A percentile compares a stretch with the other conserved stretches of the same genome.
phyloP scores from a whole-genome alignment of 495 filamentous ascomycete genomes.

The Alectoria sarmentosa region DNA sequence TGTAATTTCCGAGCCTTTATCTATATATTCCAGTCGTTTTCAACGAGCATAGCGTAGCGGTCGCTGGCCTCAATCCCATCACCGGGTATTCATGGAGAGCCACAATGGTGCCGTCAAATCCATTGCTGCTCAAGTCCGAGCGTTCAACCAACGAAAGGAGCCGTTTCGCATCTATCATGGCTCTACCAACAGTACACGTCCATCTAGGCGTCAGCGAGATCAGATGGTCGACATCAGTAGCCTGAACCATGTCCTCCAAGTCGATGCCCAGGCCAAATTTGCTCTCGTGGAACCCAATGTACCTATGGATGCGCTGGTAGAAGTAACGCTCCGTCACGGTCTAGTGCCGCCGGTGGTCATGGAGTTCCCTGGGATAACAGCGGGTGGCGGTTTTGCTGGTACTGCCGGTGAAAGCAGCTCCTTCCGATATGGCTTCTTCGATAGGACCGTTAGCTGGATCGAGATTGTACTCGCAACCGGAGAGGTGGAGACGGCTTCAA shows the following conservation, averaged over 20 bases:
- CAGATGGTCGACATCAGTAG: constrained; percentile 48
- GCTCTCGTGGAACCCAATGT: constrained; percentile 49
- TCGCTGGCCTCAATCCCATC: too few species aligned
- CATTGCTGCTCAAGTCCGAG: constrained; percentile 43
- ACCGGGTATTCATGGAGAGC: constrained; percentile 27
- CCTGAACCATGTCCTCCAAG: constrained; percentile 47
- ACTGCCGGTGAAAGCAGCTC: constrained; percentile 48
- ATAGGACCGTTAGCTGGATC: constrained; percentile 40
- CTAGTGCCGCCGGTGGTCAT: constrained; percentile 50
- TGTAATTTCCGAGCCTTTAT: too few species aligned
- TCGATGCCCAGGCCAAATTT: constrained; percentile 38
- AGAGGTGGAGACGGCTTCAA: constrained; percentile 39
- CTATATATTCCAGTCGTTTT: not conserved
- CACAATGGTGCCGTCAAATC: constrained; percentile 37
- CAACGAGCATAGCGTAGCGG: too few species aligned
- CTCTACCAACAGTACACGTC: constrained; percentile 67
- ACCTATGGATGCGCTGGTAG: constrained; percentile 43
- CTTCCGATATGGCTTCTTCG: constrained; percentile 51
- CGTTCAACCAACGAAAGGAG: constrained; percentile 50
- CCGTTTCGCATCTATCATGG: constrained; percentile 74
- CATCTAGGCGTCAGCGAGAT: constrained; percentile 33
- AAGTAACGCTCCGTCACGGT: constrained; percentile 35
- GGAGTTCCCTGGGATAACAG: constrained; percentile 53
- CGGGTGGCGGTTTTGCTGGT: constrained; percentile 50
- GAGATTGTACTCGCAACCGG: constrained; percentile 51